A percentile compares a stretch with the other conserved stretches of the same genome.
Evolutionary conservation across 306 rosid species (phyloP).

Genomic region (Mimosa bimucronata): DNA sequence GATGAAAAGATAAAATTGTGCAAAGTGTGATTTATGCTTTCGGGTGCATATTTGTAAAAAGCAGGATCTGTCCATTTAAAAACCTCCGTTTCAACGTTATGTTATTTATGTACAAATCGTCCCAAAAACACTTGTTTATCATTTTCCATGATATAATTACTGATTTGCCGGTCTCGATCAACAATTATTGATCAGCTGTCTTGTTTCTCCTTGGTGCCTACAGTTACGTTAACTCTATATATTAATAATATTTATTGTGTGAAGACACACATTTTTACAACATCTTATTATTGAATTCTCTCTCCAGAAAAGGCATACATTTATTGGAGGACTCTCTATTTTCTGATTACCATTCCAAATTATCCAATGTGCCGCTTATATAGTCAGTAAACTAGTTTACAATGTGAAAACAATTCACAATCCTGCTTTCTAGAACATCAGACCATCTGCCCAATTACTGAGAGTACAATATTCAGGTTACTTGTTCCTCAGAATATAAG

Average conservation of each 20-base stretch:
- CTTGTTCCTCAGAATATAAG: too few relatives aligned
- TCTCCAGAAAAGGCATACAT: background rate
- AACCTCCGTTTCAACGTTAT: background rate
- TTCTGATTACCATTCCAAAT: background rate
- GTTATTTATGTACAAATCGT: background rate
- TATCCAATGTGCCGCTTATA: background rate
- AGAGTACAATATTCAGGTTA: too few relatives aligned
- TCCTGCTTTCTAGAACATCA: background rate
- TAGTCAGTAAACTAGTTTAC: background rate
- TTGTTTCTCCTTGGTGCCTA: background rate
- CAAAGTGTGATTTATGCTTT: background rate
- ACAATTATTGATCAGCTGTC: background rate
- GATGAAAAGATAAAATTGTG: background rate
- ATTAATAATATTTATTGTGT: background rate
- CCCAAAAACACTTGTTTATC: background rate
- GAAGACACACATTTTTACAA: background rate
- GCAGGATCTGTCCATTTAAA: background rate
- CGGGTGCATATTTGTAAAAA: background rate
- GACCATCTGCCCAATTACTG: background rate
- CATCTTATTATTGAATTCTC: background rate
- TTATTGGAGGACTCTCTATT: background rate
- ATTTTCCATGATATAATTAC: background rate
- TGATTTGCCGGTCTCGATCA: background rate
- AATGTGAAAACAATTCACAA: background rate
- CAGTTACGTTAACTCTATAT: background rate